Conservation (phyloP, 257 asterid species). For the Nicotiana benthamiana region DNA sequence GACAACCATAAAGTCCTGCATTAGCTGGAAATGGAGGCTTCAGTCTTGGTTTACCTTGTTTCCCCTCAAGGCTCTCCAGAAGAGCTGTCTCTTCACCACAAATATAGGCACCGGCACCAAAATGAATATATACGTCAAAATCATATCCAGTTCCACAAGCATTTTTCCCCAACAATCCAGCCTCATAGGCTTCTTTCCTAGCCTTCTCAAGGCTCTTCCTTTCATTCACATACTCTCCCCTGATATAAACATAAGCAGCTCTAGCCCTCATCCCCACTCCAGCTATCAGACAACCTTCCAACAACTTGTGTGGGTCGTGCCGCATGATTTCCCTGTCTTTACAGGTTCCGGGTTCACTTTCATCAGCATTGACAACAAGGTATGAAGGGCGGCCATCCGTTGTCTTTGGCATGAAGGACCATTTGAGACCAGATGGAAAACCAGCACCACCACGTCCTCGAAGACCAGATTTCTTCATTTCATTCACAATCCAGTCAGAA, state of each 20-base stretch:
- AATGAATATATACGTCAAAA: slow-evolving; percentile 92
- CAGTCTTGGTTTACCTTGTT: slow-evolving; percentile 96
- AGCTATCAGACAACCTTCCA: slow-evolving; percentile 96
- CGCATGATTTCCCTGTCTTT: slow-evolving; percentile 99
- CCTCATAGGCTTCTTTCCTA: slow-evolving; percentile 85
- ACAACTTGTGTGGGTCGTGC: slow-evolving; percentile 94
- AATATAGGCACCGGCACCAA: slow-evolving; percentile 95
- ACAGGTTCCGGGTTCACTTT: slow-evolving; percentile 99
- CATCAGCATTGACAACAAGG: slow-evolving; percentile 98
- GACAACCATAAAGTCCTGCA: slow-evolving; percentile 95
- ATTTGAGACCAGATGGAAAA: slow-evolving; percentile 94
- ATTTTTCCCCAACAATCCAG: slow-evolving; percentile 85
- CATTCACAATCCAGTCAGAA: slow-evolving; percentile 91
- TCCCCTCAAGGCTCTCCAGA: slow-evolving; percentile 98
- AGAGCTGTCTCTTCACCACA: slow-evolving; percentile 99
- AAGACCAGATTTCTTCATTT: slow-evolving; percentile 95
- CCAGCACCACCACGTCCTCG: slow-evolving; percentile 99
- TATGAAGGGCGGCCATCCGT: slow-evolving; percentile 98
- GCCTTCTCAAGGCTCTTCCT: slow-evolving; percentile 78
- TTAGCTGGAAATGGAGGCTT: slow-evolving; percentile 99
- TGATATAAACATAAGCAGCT: slow-evolving; percentile 92
- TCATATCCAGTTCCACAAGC: slow-evolving; percentile 98
- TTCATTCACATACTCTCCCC: slow-evolving; percentile 97
- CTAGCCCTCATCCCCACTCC: slow-evolving; percentile 98
- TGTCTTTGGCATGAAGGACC: slow-evolving; percentile 98